phyloP scores from a whole-genome alignment of 257 asterid species.

The Coffea canephora region DNA sequence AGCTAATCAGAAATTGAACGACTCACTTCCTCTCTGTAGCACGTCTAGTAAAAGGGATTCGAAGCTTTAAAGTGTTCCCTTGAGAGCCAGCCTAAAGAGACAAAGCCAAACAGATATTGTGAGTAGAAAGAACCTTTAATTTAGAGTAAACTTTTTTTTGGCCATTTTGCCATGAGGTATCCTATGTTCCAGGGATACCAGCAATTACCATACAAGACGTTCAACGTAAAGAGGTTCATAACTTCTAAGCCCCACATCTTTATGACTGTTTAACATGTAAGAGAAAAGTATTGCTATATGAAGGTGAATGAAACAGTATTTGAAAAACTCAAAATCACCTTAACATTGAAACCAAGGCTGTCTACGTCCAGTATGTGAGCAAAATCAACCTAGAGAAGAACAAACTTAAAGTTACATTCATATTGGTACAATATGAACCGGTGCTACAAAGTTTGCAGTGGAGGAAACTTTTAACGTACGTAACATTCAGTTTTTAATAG shows the following conservation, averaged over 20 bases:
- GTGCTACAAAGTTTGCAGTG: neutral
- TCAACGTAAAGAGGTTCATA: neutral
- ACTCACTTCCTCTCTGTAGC: constrained; percentile 91
- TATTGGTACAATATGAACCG: neutral
- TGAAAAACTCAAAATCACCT: constrained; percentile 45
- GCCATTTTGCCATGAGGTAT: neutral
- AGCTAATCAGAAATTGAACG: constrained; percentile 11
- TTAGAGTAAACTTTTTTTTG: neutral
- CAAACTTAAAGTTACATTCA: neutral
- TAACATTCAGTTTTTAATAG: neutral
- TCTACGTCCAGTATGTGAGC: constrained; percentile 83
- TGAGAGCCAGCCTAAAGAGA: constrained; percentile 61
- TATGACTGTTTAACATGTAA: neutral
- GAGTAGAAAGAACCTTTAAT: neutral
- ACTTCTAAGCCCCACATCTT: neutral
- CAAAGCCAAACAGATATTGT: neutral
- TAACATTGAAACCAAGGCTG: constrained; percentile 88
- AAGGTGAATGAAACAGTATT: constrained; percentile 9
- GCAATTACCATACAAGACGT: neutral
- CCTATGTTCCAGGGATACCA: neutral
- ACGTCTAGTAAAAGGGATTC: constrained; percentile 81
- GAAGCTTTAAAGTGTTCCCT: constrained; percentile 76
- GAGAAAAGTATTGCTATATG: neutral
- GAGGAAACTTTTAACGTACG: neutral
- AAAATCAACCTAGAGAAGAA: constrained; percentile 63